Evolutionary conservation across 768 basidiomycete species (phyloP).

Genomic region (Boletus speciosus): DNA sequence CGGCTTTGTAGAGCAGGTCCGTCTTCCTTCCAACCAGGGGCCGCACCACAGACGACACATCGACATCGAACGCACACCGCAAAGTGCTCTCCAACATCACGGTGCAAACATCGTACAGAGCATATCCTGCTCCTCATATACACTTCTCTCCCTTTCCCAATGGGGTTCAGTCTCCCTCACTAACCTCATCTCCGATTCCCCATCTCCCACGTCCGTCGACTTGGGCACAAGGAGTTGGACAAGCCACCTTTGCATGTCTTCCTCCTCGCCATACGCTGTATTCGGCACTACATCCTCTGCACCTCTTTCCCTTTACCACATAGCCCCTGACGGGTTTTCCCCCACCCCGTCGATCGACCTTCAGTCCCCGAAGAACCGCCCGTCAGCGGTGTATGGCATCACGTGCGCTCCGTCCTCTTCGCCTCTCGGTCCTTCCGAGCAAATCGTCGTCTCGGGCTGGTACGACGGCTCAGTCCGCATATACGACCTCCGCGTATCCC

Average conservation of each 20-base stretch:
- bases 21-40: constrained; percentile 24
- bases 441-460: constrained; percentile 78
- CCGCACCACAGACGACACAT: constrained; percentile 8
- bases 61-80: constrained; percentile 20
- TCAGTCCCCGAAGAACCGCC: constrained; percentile 32
- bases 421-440: constrained; percentile 66
- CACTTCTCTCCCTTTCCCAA: constrained; percentile 56
- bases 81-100: constrained; percentile 32
- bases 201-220: constrained; percentile 34
- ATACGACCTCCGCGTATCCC: constrained; percentile 64
- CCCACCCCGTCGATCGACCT: constrained; percentile 48
- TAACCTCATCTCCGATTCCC: constrained; percentile 22
- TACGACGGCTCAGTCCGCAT: constrained; percentile 72
- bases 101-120: constrained; percentile 52
- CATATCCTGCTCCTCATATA: constrained; percentile 43
- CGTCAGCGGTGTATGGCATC: constrained; percentile 73
- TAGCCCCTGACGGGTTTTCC: constrained; percentile 47
- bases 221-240: constrained; percentile 60
- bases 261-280: constrained; percentile 57
- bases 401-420: constrained; percentile 56
- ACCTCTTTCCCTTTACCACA: constrained; percentile 56
- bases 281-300: constrained; percentile 59
- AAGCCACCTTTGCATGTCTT: constrained; percentile 49
- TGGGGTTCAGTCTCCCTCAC: constrained; percentile 46
- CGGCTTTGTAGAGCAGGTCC: constrained; percentile 52